Evolutionary conservation across 2,329 filamentous ascomycete genomes (phyloP).

Genomic region (Didymella lethalis): DNA sequence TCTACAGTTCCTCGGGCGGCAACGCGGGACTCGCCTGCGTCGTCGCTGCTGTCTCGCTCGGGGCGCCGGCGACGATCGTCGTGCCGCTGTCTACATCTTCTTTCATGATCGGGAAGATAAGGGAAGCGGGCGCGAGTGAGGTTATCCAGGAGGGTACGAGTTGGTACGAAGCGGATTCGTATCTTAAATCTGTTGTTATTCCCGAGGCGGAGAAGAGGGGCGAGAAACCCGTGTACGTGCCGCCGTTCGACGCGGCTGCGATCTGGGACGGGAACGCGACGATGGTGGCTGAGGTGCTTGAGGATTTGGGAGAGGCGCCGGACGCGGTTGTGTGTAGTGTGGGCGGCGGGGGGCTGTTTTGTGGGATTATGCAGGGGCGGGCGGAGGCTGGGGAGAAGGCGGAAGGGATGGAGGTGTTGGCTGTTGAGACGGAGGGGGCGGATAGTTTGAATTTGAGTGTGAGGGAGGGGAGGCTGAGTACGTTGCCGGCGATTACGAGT

Average conservation of each 20-base stretch:
- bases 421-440: slow-evolving; percentile 76
- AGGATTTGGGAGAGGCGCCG: slow-evolving; percentile 54
- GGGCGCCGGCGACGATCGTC: slow-evolving; percentile 73
- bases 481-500: slow-evolving; percentile 74
- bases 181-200: slow-evolving; percentile 66
- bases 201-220: slow-evolving; percentile 23
- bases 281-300: slow-evolving; percentile 59
- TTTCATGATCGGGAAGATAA: slow-evolving; percentile 73
- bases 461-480: slow-evolving; percentile 62
- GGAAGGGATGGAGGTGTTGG: slow-evolving; percentile 60
- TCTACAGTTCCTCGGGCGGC: slow-evolving; percentile 79
- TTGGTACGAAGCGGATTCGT: slow-evolving; percentile 72
- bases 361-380: slow-evolving; percentile 67
- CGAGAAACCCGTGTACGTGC: slow-evolving; percentile 62
- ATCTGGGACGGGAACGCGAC: slow-evolving; percentile 70
- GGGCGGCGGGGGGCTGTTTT: slow-evolving; percentile 78
- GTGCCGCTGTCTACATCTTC: slow-evolving; percentile 70
- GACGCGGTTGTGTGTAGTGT: slow-evolving; percentile 78
- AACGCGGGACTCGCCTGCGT: slow-evolving; percentile 84
- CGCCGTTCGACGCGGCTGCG: slow-evolving; percentile 70
- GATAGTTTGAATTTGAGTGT: slow-evolving; percentile 72
- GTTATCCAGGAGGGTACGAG: slow-evolving; percentile 71
- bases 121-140: slow-evolving; percentile 67
- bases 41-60: slow-evolving; percentile 69
- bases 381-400: slow-evolving; percentile 2